Conservation (phyloP, 2,329 filamentous ascomycete genomes). For the Colletotrichum sp. region DNA sequence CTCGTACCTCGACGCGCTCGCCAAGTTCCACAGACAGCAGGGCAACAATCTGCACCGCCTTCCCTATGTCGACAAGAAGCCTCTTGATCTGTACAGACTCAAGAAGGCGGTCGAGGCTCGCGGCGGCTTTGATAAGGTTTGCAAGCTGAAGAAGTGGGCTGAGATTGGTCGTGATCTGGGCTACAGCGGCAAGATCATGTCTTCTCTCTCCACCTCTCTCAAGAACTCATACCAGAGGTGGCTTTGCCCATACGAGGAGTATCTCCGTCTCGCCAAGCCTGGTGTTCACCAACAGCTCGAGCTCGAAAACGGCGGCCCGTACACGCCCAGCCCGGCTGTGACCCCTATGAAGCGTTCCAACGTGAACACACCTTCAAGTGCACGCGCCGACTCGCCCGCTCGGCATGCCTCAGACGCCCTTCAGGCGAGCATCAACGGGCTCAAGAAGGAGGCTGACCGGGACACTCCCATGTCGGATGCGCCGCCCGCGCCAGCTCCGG, state of each 20-base stretch:
- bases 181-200: conserved; percentile 99
- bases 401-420: conserved; percentile 58
- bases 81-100: conserved; percentile 90
- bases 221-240: conserved; percentile 99
- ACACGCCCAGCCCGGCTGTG: conserved; percentile 75
- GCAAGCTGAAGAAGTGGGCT: conserved; percentile 98
- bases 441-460: conserved; percentile 50
- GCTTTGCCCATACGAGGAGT: conserved; percentile 97
- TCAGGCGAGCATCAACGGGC: conserved; percentile 51
- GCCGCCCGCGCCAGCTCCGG: conserved; percentile 39
- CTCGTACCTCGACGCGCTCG: conserved; percentile 92
- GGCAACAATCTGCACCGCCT: conserved; percentile 93
- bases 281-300: conserved; percentile 97
- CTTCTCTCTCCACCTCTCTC: conserved; percentile 92
- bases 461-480: conserved; percentile 55
- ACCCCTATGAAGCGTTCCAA: conserved; percentile 73
- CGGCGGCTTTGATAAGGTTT: conserved; percentile 95
- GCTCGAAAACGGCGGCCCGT: conserved; percentile 88
- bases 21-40: conserved; percentile 96
- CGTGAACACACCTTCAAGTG: conserved; percentile 62
- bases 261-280: conserved; percentile 87
- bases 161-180: conserved; percentile 96
- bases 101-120: conserved; percentile 96
- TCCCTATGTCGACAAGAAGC: conserved; percentile 96
- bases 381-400: conserved; percentile 71